Evolutionary conservation across 1,284 basidiomycete genomes (phyloP).

Genomic region (Ceratobasidium sp.): DNA sequence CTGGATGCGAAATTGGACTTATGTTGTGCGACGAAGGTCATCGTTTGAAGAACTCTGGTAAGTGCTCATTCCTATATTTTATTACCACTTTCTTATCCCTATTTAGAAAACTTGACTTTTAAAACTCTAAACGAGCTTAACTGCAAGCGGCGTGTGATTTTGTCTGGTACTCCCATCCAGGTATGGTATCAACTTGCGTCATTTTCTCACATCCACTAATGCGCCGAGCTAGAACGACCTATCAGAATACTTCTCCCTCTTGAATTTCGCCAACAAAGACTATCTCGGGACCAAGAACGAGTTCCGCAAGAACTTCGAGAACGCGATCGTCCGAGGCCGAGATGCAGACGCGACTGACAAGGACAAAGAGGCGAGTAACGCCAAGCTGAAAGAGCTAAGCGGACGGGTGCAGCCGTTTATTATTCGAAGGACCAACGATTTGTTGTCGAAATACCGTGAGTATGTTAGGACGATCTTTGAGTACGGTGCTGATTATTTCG

Average conservation of each 20-base stretch:
- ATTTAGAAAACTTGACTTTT: constrained; percentile 87
- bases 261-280: constrained; percentile 97
- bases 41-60: constrained; percentile 95
- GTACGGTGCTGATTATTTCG: background rate
- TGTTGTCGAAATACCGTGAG: constrained; percentile 96
- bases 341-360: constrained; percentile 91
- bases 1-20: constrained; percentile 87
- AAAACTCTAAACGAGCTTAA: constrained; percentile 87
- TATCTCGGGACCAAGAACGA: constrained; percentile 93
- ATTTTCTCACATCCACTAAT: constrained; percentile 6
- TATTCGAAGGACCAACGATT: constrained; percentile 96
- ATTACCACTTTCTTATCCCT: constrained; percentile 22
- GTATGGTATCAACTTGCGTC: constrained; percentile 57
- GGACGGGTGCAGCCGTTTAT: constrained; percentile 95
- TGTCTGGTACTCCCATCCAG: constrained; percentile 97
- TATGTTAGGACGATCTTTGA: constrained; percentile 50
- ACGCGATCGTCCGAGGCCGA: constrained; percentile 92
- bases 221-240: constrained; percentile 83
- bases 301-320: constrained; percentile 98
- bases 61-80: constrained; percentile 48
- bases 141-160: constrained; percentile 94
- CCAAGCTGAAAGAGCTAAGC: constrained; percentile 95
- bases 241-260: constrained; percentile 95
- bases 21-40: constrained; percentile 98
- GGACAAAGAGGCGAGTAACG: constrained; percentile 86